Base-by-base conservation (phyloP, 306 rosid species). In the Carpinus viminea region DNA sequence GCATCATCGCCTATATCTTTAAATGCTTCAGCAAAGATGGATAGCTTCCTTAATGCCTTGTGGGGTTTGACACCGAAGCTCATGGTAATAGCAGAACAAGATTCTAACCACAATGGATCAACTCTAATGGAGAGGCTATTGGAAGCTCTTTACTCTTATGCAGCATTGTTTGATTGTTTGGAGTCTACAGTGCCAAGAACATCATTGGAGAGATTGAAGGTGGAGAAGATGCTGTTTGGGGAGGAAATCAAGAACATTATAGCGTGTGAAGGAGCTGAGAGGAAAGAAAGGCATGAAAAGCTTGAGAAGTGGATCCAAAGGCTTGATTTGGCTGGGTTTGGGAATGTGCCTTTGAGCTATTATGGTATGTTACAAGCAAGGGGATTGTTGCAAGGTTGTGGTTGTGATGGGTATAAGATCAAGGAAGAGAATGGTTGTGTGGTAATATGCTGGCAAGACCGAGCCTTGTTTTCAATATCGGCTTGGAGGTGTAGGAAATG, bases 191-290 rank as follows among this genome's bases (percentile, higher is more conserved):
- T 89, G 79, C 82, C 93, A 62, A 93, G 98, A 82, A 70, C 89
- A 43, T 90, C 98, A 24, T 4, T 87, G 77, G 98, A 93, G 76
- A 91, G 98, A 82, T 34, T 91, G 17, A 93, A 88, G 89, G 80
- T 93, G 68, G 98, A 93, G 88, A 93, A 91, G 87, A 90, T 93
- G 98, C 85, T 90, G 8, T 89, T 93, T 8, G 97, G 97, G 31
- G 94, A 91, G 81, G 94, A 93, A 83, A 93, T 90, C 36, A 93
- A 91, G 85, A 92, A 86, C 89, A 93, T 93, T 18, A 85, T 93
- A 38, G 93, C 98, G 12, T 93, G 98, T 66, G 98, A 93, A 78
- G 98, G 98, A 57, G 76, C 74, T 60, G 97, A 92, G 74, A 89
- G 98, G 81, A 92, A 81, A 73, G 98, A 91, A 76, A 85, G 98